Evolutionary conservation across 2,329 filamentous ascomycete species (phyloP).

Genomic region (Karstenula rhodostoma): DNA sequence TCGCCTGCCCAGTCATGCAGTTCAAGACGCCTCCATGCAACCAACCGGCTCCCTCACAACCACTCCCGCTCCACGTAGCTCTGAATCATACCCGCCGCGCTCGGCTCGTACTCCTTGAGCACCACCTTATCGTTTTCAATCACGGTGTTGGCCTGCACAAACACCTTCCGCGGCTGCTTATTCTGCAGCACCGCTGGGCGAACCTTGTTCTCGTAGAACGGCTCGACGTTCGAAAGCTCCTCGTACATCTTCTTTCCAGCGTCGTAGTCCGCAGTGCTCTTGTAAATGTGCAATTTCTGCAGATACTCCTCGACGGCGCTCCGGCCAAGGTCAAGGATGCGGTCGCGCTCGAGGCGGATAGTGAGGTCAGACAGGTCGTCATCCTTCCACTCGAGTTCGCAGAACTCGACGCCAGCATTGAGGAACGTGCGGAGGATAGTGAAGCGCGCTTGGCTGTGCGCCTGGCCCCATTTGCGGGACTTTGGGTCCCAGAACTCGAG

Average conservation of each 20-base stretch:
- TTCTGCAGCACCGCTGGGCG: conserved; percentile 77
- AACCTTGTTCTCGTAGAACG: conserved; percentile 84
- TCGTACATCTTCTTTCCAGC: conserved; percentile 82
- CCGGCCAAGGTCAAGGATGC: conserved; percentile 84
- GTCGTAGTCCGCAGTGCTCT: conserved; percentile 84
- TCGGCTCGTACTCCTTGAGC: conserved; percentile 87
- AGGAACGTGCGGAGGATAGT: conserved; percentile 87
- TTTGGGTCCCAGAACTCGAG: conserved; percentile 96
- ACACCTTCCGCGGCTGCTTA: conserved; percentile 87
- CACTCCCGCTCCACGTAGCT: conserved; percentile 49
- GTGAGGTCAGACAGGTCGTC: conserved; percentile 82
- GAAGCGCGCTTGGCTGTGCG: conserved; percentile 88
- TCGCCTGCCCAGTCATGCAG: conserved; percentile 1
- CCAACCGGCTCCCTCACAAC: conserved; percentile 25
- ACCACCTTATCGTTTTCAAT: conserved; percentile 65
- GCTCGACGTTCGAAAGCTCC: conserved; percentile 82
- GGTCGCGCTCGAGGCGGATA: conserved; percentile 82
- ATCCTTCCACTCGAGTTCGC: conserved; percentile 76
- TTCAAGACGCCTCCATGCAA: not conserved
- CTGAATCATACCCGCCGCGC: conserved; percentile 72
- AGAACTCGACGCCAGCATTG: conserved; percentile 85
- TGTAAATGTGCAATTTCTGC: conserved; percentile 92
- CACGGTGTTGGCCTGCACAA: conserved; percentile 91
- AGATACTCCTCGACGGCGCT: conserved; percentile 85
- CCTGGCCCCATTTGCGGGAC: conserved; percentile 87